A percentile compares a stretch with the other conserved stretches of the same genome.
phyloP scores from a whole-genome alignment of 2,329 filamentous ascomycete species.

The Dactylellina drechsleri region DNA sequence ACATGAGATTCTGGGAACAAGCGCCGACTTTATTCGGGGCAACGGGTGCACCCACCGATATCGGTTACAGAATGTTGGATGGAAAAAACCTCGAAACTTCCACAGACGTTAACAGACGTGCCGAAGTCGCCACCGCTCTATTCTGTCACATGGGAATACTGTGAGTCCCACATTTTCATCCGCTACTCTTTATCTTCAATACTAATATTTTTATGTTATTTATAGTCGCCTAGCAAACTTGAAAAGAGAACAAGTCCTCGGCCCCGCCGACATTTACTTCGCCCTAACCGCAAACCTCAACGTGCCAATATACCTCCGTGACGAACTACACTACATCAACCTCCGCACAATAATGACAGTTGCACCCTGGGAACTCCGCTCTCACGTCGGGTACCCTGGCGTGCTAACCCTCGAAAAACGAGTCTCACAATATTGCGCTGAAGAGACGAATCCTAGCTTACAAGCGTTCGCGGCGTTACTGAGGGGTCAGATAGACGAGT shows the following conservation, averaged over 20 bases:
- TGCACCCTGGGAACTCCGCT: conserved; percentile 35
- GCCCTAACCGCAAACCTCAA: conserved; percentile 20
- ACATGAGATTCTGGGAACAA: conserved; percentile 41
- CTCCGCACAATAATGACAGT: conserved; percentile 45
- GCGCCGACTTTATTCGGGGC: conserved; percentile 38
- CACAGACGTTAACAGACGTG: conserved; percentile 43
- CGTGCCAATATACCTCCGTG: conserved; percentile 33
- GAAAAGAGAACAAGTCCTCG: conserved; percentile 32
- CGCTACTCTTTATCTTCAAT: background rate
- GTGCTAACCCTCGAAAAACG: background rate
- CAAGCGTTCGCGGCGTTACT: conserved; percentile 30
- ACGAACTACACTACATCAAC: conserved; percentile 52
- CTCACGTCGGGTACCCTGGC: conserved; percentile 11
- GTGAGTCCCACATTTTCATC: conserved; percentile 11
- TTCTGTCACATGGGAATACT: conserved; percentile 48
- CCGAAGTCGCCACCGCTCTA: conserved; percentile 29
- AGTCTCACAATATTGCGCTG: conserved; percentile 10
- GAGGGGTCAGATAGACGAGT: background rate
- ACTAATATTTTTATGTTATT: conserved; percentile 9
- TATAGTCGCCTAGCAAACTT: conserved; percentile 26
- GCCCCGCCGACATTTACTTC: conserved; percentile 9
- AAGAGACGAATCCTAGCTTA: conserved; percentile 21
- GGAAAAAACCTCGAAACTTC: conserved; percentile 27
- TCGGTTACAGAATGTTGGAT: conserved; percentile 24
- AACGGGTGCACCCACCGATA: conserved; percentile 33